Base-by-base conservation (phyloP, 345 rosid species). In the Psidium friedrichsthalianum region DNA sequence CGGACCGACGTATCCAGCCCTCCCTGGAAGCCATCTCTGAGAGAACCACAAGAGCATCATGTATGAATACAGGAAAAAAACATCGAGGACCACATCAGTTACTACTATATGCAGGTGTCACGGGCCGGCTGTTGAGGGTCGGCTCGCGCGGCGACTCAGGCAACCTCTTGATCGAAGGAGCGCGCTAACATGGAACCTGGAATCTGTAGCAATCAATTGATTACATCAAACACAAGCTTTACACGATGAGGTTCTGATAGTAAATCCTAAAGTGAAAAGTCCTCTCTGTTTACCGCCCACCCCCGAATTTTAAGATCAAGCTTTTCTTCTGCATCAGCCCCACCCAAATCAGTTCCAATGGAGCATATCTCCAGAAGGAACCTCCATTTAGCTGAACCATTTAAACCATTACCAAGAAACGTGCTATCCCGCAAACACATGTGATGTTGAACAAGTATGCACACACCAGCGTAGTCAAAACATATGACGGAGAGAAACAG, bases 331-430 rank as follows among this genome's bases (percentile, higher is more conserved):
- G 81, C 90, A 87, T 91, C 89, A 29, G 88, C 51, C 51, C 8
- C 82, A 85, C 88, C 90, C 47, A 42, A 87, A 83, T 90, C 93
- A 86, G 90, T 91, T 87, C 87, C 57, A 82, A 27, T 88, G 59
- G 93, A 84, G n/a, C n/a, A 82, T 91, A 83, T 87, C 94, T 29
- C 89, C 94, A 40, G 97, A 91, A 61, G 95, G 92, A 85, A 86
- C 82, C 81, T 95, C 99, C 47, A 90, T 87, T 90, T 89, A 94
- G 85, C 98, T 96, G 92, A 51, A 84, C 58, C 84, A 86, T 53
- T 24, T 49, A 83, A 59, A 55, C 32, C 53, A n/a, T 11, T 44
- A 86, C 25, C 54, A 55, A 9, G 27, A n/a, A 84, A 49, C 55
- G 5, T 52, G 5, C 54, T 52, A 14, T 52, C 16, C 16, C 18